A percentile compares a stretch with the other conserved stretches of the same genome.
Conservation (phyloP, 192 early-diverging fungal species). For the Phlyctochytrium arcticum region DNA sequence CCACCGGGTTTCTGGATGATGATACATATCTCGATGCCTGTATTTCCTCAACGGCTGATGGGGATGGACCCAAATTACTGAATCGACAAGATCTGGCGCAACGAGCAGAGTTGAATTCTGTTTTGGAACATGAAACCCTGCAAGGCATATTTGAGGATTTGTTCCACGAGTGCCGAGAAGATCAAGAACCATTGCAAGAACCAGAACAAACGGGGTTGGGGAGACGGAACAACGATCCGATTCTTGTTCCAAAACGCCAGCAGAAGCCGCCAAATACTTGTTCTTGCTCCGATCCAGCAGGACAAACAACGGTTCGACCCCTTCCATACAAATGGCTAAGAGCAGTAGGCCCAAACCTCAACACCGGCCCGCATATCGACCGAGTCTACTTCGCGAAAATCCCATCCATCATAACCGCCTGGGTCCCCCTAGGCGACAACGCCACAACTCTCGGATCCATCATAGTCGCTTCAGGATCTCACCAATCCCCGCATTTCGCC, state of each 20-base stretch:
- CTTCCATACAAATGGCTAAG: slow-evolving; percentile 44
- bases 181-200: background rate
- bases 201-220: too few relatives aligned
- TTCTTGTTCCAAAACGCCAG: too few relatives aligned
- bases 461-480: slow-evolving; percentile 27
- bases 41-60: background rate
- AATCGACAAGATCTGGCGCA: slow-evolving; percentile 25
- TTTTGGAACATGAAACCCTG: slow-evolving; percentile 29
- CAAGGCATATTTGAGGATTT: slow-evolving; percentile 12
- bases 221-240: background rate
- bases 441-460: slow-evolving; percentile 21
- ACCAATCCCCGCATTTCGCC: slow-evolving; percentile 17
- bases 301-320: background rate
- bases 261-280: too few relatives aligned
- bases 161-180: background rate
- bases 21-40: background rate
- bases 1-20: slow-evolving; percentile 11
- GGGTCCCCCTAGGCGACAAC: slow-evolving; percentile 39
- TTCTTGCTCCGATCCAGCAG: background rate
- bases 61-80: slow-evolving; percentile 19
- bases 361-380: slow-evolving; percentile 43
- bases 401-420: slow-evolving; percentile 29
- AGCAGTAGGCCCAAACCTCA: slow-evolving; percentile 32
- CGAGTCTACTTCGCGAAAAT: slow-evolving; percentile 33
- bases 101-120: background rate